phyloP scores from a whole-genome alignment of 2,329 filamentous ascomycete genomes.

The Stagonosporopsis rhizophila region DNA sequence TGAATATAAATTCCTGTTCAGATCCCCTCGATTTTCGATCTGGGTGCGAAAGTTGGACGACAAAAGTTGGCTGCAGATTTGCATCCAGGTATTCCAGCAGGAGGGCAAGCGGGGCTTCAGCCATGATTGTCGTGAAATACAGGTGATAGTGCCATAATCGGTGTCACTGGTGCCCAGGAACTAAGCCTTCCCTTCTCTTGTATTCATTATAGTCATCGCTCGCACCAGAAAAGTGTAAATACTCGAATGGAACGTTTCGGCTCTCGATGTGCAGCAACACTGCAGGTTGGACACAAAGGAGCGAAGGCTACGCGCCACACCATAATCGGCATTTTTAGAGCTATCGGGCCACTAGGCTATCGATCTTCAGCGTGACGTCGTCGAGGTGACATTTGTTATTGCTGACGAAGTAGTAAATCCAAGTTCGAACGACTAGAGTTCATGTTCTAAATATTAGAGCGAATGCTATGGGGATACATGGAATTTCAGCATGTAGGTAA shows the following conservation, averaged over 20 bases:
- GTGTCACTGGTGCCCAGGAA: not conserved
- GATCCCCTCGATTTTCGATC: not conserved
- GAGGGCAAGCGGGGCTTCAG: constrained; percentile 8
- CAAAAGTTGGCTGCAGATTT: constrained; percentile 9
- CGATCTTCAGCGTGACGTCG: not conserved
- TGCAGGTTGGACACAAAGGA: not conserved
- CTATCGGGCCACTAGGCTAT: not conserved
- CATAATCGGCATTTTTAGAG: not conserved
- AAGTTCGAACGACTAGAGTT: not conserved
- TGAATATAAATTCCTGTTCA: not conserved
- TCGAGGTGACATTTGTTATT: not conserved
- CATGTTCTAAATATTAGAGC: no score
- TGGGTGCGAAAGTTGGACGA: not conserved
- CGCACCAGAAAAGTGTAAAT: not conserved
- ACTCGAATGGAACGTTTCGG: not conserved
- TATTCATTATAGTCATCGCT: not conserved
- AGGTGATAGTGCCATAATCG: not conserved
- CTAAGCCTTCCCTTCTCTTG: not conserved
- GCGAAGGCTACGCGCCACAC: not conserved
- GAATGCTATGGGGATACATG: not conserved
- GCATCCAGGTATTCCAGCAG: constrained; percentile 13
- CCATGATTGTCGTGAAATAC: not conserved
- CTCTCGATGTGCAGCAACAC: not conserved
- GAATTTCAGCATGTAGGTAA: not conserved
- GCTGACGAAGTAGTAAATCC: not conserved